Conservation (phyloP, 768 basidiomycete genomes). For the Tephrocybe sp. region DNA sequence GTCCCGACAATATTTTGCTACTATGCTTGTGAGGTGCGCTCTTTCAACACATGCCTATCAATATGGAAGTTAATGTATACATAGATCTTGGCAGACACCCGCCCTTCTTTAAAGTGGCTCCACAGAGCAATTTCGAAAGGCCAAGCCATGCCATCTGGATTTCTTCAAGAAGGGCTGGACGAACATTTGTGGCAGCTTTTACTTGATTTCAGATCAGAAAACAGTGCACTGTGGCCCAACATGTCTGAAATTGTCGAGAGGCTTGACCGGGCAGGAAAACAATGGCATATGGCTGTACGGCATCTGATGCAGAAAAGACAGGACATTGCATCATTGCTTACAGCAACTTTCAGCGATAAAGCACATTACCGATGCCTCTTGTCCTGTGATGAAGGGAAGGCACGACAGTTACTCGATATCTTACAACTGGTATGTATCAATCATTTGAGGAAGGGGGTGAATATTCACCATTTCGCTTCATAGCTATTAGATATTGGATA, state of each 20-base stretch:
- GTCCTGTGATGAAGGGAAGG: neutral
- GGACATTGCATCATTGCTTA: neutral
- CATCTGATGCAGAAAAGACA: neutral
- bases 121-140: neutral
- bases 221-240: neutral
- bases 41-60: neutral
- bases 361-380: neutral
- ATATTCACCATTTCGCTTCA: neutral
- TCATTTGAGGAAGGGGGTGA: too few relatives aligned
- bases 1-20: too few relatives aligned
- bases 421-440: slow-evolving; percentile 8
- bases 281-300: neutral
- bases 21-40: neutral
- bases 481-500: slow-evolving; percentile 7
- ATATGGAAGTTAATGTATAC: neutral
- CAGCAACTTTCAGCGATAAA: neutral
- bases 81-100: too few relatives aligned
- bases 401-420: neutral
- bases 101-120: too few relatives aligned
- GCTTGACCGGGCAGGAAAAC: neutral
- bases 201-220: neutral
- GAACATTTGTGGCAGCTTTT: neutral
- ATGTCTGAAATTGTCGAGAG: neutral
- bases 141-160: neutral
- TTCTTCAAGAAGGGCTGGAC: neutral